phyloP scores from a whole-genome alignment of 2,329 filamentous ascomycete genomes.

The Arthroderma sp. region DNA sequence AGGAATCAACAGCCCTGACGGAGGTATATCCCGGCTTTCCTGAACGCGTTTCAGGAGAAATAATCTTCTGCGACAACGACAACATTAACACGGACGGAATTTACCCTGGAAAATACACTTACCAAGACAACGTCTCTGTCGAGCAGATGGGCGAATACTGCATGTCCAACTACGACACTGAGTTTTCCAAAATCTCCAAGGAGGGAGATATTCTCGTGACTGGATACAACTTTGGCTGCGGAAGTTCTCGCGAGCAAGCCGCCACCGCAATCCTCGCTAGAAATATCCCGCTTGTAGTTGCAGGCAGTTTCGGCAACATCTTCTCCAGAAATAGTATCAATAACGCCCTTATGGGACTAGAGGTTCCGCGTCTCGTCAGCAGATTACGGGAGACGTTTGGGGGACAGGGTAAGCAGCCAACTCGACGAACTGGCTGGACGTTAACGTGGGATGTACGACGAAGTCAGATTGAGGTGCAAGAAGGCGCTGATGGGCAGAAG shows the following conservation, averaged over 20 bases:
- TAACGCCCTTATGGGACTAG: conserved; percentile 30
- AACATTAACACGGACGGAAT: conserved; percentile 90
- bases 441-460: conserved; percentile 68
- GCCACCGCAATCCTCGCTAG: conserved; percentile 77
- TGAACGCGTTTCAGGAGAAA: conserved; percentile 69
- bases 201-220: conserved; percentile 69
- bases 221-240: conserved; percentile 83
- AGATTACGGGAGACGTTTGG: conserved; percentile 28
- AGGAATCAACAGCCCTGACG: conserved; percentile 31
- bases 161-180: conserved; percentile 85
- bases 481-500: conserved; percentile 52
- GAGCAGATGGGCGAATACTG: conserved; percentile 79
- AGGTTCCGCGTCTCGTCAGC: conserved; percentile 26
- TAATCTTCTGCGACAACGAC: conserved; percentile 73
- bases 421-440: conserved; percentile 69
- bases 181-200: conserved; percentile 53
- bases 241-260: conserved; percentile 70
- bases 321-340: conserved; percentile 51
- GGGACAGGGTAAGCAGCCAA: conserved; percentile 44
- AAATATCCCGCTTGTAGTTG: conserved; percentile 65
- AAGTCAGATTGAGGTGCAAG: conserved; percentile 57
- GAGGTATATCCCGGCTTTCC: conserved; percentile 79
- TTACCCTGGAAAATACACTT: conserved; percentile 85
- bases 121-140: conserved; percentile 66
- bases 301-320: conserved; percentile 74